phyloP scores from a whole-genome alignment of 2,329 filamentous ascomycete species.

The Aspergillus sergii region DNA sequence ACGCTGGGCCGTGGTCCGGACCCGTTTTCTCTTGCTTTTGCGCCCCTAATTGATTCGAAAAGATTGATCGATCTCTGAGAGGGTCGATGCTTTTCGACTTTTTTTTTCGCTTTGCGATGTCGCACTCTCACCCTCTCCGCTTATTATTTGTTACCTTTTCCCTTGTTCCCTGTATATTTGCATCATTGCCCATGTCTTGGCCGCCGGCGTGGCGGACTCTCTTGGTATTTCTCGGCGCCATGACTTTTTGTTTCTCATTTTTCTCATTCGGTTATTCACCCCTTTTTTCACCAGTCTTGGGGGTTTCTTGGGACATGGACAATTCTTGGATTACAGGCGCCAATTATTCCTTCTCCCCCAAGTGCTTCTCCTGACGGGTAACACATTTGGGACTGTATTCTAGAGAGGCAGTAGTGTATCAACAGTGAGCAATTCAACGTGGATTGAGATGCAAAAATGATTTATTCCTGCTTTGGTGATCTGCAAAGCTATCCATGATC shows the following conservation, averaged over 20 bases:
- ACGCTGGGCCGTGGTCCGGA: slow-evolving; percentile 28
- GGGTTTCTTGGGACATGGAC: slow-evolving; percentile 9
- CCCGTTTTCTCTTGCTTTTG: slow-evolving; percentile 11
- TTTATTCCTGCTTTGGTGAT: neutral
- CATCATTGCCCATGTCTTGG: slow-evolving; percentile 32
- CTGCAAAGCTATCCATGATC: neutral
- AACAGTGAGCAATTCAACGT: slow-evolving; percentile 1
- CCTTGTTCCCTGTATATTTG: slow-evolving; percentile 34
- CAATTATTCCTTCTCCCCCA: slow-evolving; percentile 6
- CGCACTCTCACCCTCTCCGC: slow-evolving; percentile 27
- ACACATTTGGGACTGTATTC: slow-evolving; percentile 15
- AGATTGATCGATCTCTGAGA: slow-evolving; percentile 2
- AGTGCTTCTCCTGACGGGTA: slow-evolving; percentile 3
- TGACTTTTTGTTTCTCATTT: slow-evolving; percentile 22
- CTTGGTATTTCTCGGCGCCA: slow-evolving; percentile 40
- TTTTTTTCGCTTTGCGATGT: neutral
- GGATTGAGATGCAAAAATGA: slow-evolving; percentile 8
- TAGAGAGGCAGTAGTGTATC: slow-evolving; percentile 9
- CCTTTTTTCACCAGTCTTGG: slow-evolving; percentile 8
- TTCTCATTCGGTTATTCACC: slow-evolving; percentile 13
- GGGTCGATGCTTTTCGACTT: neutral
- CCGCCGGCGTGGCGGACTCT: slow-evolving; percentile 25
- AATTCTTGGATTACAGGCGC: slow-evolving; percentile 4
- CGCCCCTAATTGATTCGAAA: slow-evolving; percentile 2
- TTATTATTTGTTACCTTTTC: slow-evolving; percentile 12